Evolutionary conservation across 495 filamentous ascomycete genomes (phyloP).

Genomic region (Acidiella bohemica): DNA sequence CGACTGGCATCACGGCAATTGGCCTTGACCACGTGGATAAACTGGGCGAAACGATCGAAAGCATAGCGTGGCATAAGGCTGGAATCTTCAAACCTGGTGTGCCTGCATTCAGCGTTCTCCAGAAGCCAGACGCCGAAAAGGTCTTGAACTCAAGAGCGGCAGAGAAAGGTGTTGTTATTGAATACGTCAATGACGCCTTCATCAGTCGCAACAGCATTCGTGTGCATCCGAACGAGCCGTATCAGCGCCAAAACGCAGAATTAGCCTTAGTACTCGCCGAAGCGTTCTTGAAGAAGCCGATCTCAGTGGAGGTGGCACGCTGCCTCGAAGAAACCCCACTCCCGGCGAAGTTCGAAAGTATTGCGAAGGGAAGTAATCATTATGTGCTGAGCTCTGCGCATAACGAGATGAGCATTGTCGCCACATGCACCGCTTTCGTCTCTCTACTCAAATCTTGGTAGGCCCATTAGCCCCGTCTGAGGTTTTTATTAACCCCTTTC

Average conservation of each 20-base stretch:
- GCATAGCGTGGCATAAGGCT: constrained; percentile 21
- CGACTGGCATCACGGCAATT: constrained; percentile 17
- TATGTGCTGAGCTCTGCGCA: background rate
- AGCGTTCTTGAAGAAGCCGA: background rate
- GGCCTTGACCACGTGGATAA: constrained; percentile 17
- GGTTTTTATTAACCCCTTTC: background rate
- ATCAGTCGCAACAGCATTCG: background rate
- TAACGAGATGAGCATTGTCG: background rate
- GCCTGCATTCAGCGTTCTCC: constrained; percentile 11
- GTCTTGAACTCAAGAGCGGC: constrained; percentile 7
- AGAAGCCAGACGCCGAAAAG: constrained; percentile 1
- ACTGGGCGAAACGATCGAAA: constrained; percentile 15
- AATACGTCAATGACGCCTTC: constrained; percentile 11
- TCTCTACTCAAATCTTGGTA: background rate
- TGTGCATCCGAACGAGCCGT: background rate
- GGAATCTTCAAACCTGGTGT: constrained; percentile 18
- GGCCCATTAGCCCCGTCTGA: background rate
- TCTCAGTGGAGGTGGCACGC: background rate
- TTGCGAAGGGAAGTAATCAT: background rate
- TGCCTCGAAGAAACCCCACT: background rate
- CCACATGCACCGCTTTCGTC: background rate
- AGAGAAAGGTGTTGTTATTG: constrained; percentile 10
- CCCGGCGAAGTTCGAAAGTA: background rate
- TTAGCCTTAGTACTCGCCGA: background rate
- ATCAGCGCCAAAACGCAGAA: background rate